Base-by-base conservation (phyloP, 345 rosid genomes). In the Eutrema heterophyllum region DNA sequence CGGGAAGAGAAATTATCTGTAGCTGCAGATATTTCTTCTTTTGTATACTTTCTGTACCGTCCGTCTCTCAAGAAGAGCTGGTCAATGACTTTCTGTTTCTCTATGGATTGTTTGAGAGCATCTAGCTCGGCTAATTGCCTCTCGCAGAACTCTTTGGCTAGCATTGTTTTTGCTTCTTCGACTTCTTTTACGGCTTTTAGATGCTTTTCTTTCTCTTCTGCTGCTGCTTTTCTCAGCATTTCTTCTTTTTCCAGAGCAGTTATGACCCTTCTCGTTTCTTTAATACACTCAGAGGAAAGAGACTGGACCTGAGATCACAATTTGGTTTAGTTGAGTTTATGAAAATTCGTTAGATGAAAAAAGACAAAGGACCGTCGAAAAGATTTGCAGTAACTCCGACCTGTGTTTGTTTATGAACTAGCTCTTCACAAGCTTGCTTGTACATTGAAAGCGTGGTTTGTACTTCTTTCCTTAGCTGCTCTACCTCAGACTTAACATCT, bases 111-210 rank as follows among this genome's bases (percentile, higher is more conserved):
- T 63, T 77, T 85, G 33, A 75, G 74, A 53, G 88, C 90, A 76
- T 84, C 84, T 65, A 81, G 67, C 82, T 88, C 96, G 45, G 96
- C 98, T 67, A 87, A 56, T 81, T 88, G 79, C 74, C 92, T 88
- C 72, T 79, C 86, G 62, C 78, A 80, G 64, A 74, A 74, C 80
- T 86, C 95, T 67, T 82, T 83, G 55, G 84, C 90, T 55, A 93
- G 86, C 82, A 87, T 68, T 48, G 62, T 16, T 73, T 86, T 90
- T 64, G 96, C 96, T 44, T 86, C 86, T 68, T 89, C 90, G 40
- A 86, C 84, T 76, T 87, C 93, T 80, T 82, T 85, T 46, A 80
- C 77, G 55, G 90, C 89, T 80, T 79, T 83, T 67, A 87, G 57
- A 78, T 86, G 78, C 67, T 85, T 89, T 58, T 71, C 88, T 81